Percentiles rank a stretch among this genome's conserved stretches.
Conservation (phyloP, 2,329 filamentous ascomycete genomes). For the Cytospora schulzeri region DNA sequence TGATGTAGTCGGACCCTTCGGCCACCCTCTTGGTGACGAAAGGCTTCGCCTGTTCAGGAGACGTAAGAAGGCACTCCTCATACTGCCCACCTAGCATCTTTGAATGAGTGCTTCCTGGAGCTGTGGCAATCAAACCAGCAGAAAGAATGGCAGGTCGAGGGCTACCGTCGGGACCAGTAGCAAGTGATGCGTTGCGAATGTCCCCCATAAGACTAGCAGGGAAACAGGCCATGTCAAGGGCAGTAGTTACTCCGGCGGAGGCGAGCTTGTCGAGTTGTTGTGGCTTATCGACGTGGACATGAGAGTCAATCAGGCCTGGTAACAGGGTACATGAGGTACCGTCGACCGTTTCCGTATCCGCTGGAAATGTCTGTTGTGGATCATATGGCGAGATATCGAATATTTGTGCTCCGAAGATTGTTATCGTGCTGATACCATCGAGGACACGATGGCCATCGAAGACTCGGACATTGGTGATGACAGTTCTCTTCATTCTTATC, state of each 20-base stretch:
- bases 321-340: neutral
- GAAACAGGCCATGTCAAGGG: conserved; percentile 1
- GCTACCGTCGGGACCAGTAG: neutral
- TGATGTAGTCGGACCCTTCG: too few species aligned
- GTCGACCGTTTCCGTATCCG: neutral
- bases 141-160: neutral
- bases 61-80: neutral
- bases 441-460: too few species aligned
- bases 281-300: neutral
- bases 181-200: neutral
- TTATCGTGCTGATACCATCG: too few species aligned
- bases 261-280: conserved; percentile 5
- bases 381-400: too few species aligned
- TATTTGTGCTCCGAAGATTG: too few species aligned
- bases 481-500: too few species aligned
- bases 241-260: neutral
- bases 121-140: neutral
- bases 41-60: too few species aligned
- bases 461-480: too few species aligned
- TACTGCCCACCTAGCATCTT: neutral
- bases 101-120: neutral
- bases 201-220: neutral
- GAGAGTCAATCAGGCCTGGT: conserved; percentile 3
- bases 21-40: too few species aligned
- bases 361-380: too few species aligned